Base-by-base conservation (phyloP, 2,329 filamentous ascomycete species). In the Aspergillus aculeatinus region DNA sequence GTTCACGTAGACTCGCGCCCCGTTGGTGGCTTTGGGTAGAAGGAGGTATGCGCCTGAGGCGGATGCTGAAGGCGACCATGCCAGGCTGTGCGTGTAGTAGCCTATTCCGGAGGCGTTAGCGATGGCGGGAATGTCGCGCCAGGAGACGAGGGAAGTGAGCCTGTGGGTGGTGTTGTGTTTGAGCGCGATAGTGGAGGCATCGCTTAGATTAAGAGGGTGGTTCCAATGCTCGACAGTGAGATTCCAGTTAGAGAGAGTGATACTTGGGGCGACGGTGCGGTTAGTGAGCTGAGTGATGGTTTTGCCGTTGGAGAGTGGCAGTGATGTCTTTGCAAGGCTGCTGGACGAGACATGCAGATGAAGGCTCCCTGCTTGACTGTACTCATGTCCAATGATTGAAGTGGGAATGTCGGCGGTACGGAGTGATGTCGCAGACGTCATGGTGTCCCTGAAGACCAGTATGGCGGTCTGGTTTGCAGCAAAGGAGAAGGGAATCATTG, bases 391-490 rank as follows among this genome's bases (percentile, higher is more conserved):
- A 16, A 68, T 31, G 1, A 64, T 53, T 1, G 56, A 63, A 3
- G 58, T 54, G 4, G 60, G 60, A 7, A 56, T 21, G 10, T 55
- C 48, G 11, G 54, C 57, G n/a, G 49, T 61, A 50, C 63, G 53
- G 3, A 61, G 31, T 1, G 53, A 47, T 2, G 42, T 42, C 14
- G 35, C 48, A 12, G 7, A n/a, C n/a, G 39, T 33, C 33, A 16
- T 23, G 10, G 51, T 33, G 2, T 56, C 23, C 4, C 23, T 35
- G 63, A 81, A 78, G 5, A 69, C 77, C 29, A 81, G 65, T 35
- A 80, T 74, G 2, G 68, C 66, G 4, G 72, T 74, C 67, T 82
- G 74, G 57, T 80, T 78, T 0, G 69, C 73, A 23, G 72, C 73
- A 3, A 82, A 65, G 2, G 55, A 58, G 14, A 81, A 59, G 2